phyloP scores from a whole-genome alignment of 2,329 filamentous ascomycete species.

The Zalaria sp. region DNA sequence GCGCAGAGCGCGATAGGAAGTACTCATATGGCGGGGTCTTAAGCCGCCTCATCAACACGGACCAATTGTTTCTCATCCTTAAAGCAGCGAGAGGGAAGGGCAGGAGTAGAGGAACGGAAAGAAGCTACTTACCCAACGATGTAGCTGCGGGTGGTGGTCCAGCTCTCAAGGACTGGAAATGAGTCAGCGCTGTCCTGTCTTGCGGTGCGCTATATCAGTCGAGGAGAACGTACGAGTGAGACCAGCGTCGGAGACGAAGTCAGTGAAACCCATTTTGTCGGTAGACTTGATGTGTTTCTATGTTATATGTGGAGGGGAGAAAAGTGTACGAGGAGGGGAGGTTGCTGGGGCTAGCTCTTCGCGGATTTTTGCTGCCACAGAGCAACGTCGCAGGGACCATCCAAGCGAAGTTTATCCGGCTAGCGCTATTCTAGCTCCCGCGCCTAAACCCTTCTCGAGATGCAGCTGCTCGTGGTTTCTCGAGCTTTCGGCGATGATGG shows the following conservation, averaged over 20 bases:
- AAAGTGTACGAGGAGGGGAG: constrained; percentile 3
- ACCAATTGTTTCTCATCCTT: constrained; percentile 81
- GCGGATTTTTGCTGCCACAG: too few species aligned
- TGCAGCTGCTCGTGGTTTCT: too few species aligned
- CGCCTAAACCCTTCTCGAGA: too few species aligned
- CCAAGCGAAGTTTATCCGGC: too few species aligned
- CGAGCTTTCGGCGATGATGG: too few species aligned
- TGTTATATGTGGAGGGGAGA: constrained; percentile 2
- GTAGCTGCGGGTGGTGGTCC: constrained; percentile 64
- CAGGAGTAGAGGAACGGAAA: constrained; percentile 10
- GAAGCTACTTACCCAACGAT: constrained; percentile 58
- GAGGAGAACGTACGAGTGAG: constrained; percentile 37
- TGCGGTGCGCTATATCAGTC: constrained; percentile 1
- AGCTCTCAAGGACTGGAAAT: constrained; percentile 51
- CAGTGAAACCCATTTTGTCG: constrained; percentile 53
- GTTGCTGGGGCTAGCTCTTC: too few species aligned
- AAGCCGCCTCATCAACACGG: constrained; percentile 91
- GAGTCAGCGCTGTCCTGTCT: constrained; percentile 2
- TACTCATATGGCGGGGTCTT: constrained; percentile 81
- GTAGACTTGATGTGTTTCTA: neutral
- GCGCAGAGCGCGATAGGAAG: constrained; percentile 58
- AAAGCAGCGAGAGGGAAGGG: constrained; percentile 16
- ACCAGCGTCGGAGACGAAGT: constrained; percentile 52
- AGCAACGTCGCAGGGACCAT: too few species aligned
- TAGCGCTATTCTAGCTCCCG: too few species aligned